Evolutionary conservation across 306 rosid species (phyloP), one percentile per base, ranked within the genome.

Genomic region (Purshia tridentata): DNA sequence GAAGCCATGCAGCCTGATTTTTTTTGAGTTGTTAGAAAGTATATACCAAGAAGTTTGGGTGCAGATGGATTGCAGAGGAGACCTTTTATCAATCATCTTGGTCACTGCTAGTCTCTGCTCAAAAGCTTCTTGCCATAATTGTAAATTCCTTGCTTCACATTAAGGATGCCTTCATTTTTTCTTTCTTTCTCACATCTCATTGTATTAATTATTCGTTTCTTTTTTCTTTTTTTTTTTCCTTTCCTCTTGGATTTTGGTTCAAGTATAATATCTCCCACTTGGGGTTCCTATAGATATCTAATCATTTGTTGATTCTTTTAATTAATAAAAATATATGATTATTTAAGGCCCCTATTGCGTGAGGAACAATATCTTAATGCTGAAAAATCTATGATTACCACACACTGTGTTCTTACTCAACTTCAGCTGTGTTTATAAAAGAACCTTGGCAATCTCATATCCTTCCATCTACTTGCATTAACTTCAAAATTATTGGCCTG

Each of bases 61-160:
- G 35, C 35, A 29, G 35, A 3, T 1, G 35, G 35, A 29, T 69
- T 65, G 6, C 47, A 44, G 1, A 44, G 9, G 0, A 44, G 47
- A 44, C 8, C 47, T 44, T 44, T 4, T 8, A 8, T 44, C 47
- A 44, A 44, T 4, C 47, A 6, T 44, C 3, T 8, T 44, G 47
- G 9, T 8, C 9, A 0, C 47, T 47, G 35, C n/a, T 39, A 45
- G 74, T 19, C 74, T 75, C 71, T 77, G 85, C 80, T 78, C 82
- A 76, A 85, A 77, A 58, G 77, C 76, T 79, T 72, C 76, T 53
- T 42, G 83, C 81, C 72, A 72, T 44, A 69, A 74, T 67, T 81
- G 91, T 88, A 88, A 78, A 86, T 82, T 83, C 76, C 19, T 29
- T 7, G 60, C 83, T 78, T 57, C 72, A 1, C 15, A 11, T 49